Evolutionary conservation across 2,329 filamentous ascomycete genomes (phyloP), one percentile per base, ranked within the genome.

Genomic region (Rachicladosporium sp.): DNA sequence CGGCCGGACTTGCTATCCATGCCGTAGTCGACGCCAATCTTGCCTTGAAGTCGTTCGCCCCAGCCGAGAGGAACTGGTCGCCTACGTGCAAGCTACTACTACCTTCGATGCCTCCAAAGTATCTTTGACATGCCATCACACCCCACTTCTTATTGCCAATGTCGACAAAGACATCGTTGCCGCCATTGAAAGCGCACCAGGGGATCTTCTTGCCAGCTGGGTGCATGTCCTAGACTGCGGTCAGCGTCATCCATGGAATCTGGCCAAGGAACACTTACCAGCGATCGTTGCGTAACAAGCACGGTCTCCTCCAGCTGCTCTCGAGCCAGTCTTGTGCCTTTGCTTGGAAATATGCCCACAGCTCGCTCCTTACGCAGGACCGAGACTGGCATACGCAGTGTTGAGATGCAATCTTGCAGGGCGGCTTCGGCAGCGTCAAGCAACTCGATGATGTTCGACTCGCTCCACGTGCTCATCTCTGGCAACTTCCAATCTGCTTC

Each of bases 61-160:
- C 88, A 3, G 89, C 89, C 44, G 84, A 93, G 47, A 98, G 66
- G 60, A 98, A 98, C 65, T 98, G 91, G 62, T 98, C 77, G 10
- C 91, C 91, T 4, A 98, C 85, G 63, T 98, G 91, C 42, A 98
- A 69, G 6, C 88, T 95, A 54, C 82, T 82, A 47, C 80, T 76
- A 3, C 78, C 82, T 36, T 73, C 69, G 50, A 95, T 75, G 1
- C 70, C 76, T 3, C 82, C 82, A 58, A 95, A 94, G 68, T 86
- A 94, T 42, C 80, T 74, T 66, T 98, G 91, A 58, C 88, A 95
- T 4, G 88, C 86, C 29, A 83, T 73, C 2, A 98, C 91, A 47
- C 91, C 91, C 82, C 88, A 93, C 39, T 81, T 87, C 66, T 98
- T 98, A 65, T 98, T 91, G 41, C 91, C 91, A 55, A 98, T 95